Evolutionary conservation across 768 basidiomycete genomes (phyloP), one percentile per base, ranked within the genome.

Genomic region (Gyrodon lividus): DNA sequence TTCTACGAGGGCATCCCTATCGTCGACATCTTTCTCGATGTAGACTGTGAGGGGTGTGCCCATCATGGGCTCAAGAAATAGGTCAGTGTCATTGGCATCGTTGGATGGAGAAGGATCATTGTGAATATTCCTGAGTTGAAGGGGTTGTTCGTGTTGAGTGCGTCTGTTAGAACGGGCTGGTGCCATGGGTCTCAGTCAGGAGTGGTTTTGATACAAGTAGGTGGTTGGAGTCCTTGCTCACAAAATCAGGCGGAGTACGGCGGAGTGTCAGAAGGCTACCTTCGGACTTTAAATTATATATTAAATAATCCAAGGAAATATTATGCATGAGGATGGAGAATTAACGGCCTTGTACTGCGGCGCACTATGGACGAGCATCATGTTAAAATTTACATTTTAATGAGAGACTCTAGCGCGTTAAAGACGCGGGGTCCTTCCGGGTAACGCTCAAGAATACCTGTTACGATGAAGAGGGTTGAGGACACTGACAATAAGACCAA

Each of bases 61-160:
- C 68, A 89, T 79, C 80, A 89, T 85, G 59, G 87, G 87, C 65
- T 93, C 90, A 44, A 90, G 73, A 64, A 93, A 93, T 49, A 92
- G 76, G n/a, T 43, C 39, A 38, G 62, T 64, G 57, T 74, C 73
- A 55, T 71, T 63, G 55, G 70, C 67, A 59, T 68, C 73, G 40
- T 71, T 64, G 22, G 67, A 0, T 0, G 59, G 52, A 52, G 55
- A 67, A 51, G 54, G 64, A 22, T 60, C 59, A 47, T 67, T 48
- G 62, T 54, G 66, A 54, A 46, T 56, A 54, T 55, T 62, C 48
- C 65, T 59, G 47, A 65, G 59, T 35, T 65, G 43, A 41, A 42
- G 58, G 43, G 68, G 65, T 42, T 67, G 70, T 46, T 66, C 70
- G 51, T 68, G 73, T 59, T 77, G 76, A 66, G 70, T 65, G 69